Percentiles rank a stretch among this genome's conserved stretches.
phyloP scores from a whole-genome alignment of 306 rosid genomes.

The Quercus engelmannii region DNA sequence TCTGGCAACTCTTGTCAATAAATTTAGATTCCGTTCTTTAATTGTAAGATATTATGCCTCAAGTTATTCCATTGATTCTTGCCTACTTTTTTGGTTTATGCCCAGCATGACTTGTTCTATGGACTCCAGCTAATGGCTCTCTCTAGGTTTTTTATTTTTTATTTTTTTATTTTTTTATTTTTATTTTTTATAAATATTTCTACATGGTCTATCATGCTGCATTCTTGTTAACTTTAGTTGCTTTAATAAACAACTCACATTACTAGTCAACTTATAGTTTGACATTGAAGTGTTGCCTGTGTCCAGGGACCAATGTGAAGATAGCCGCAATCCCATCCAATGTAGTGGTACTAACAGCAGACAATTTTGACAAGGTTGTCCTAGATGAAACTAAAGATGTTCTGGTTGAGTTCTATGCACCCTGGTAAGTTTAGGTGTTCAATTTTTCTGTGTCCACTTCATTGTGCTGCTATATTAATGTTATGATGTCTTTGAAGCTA shows the following conservation, averaged over 20 bases:
- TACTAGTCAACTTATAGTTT: constrained; percentile 8
- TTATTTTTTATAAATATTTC: not conserved
- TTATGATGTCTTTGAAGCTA: not conserved
- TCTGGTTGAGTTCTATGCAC: constrained; percentile 91
- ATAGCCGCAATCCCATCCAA: constrained; percentile 58
- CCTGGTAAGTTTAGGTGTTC: constrained; percentile 56
- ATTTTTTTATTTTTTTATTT: too few relatives aligned
- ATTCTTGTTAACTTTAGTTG: not conserved
- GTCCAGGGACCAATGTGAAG: constrained; percentile 85
- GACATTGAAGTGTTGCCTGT: constrained; percentile 12
- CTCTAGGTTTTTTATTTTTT: too few relatives aligned
- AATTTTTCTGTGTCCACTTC: not conserved
- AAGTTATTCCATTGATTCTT: not conserved
- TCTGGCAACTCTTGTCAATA: too few relatives aligned
- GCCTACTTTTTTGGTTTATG: not conserved
- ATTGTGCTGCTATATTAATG: not conserved
- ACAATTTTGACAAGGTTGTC: constrained; percentile 68
- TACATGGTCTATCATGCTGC: constrained; percentile 3
- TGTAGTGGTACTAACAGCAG: constrained; percentile 58
- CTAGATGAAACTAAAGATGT: constrained; percentile 78
- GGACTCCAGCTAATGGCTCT: not conserved
- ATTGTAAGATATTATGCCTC: too few relatives aligned
- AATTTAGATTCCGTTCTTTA: too few relatives aligned
- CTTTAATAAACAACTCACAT: not conserved
- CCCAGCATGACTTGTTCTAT: not conserved